Base-by-base conservation (phyloP, 129 eudicot species). In the Mikania micrantha region DNA sequence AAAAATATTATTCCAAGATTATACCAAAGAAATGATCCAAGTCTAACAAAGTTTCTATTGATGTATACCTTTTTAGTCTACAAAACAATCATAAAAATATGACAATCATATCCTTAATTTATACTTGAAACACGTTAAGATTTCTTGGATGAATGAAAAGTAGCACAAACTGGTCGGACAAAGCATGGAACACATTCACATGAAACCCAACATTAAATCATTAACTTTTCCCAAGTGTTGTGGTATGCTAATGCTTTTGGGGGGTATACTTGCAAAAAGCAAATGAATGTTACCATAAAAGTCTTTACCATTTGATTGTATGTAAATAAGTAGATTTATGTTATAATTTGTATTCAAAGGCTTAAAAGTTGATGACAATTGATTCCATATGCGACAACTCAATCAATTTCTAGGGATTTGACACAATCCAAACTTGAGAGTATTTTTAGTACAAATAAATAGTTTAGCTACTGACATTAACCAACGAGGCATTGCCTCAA, bases 191-290 rank as follows among this genome's bases (percentile, higher is more conserved):
- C 3, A 27, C 40, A 38, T 28, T 63, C 16, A 63, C 64, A 63
- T 62, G 27, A 15, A 49, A 16, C 22, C 44, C 64, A 41, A 29
- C 67, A 74, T 40, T 53, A 28, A 49, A 65, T 65, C 67, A 57
- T 74, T 58, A 57, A 32, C n/a, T 31, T 66, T 36, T 57, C 60
- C 38, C 1, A 31, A 66, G 38, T 58, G 62, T 58, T 35, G 39
- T 3, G 15, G 10, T 32, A 60, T 72, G 76, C 69, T 35, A 39
- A 40, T 56, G 57, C 66, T 38, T 64, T 73, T 31, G 7, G 61
- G 40, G 50, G 38, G 6, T 66, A 53, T 74, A 73, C 60, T 58
- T 39, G 16, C 67, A 57, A 21, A 74, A 74, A 74, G 73, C 28
- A 34, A 36, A 45, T 22, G 62, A 22, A 22, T 58, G 42, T 67